Evolutionary conservation across 2,329 filamentous ascomycete species (phyloP).

Genomic region (Fusarium sororula): DNA sequence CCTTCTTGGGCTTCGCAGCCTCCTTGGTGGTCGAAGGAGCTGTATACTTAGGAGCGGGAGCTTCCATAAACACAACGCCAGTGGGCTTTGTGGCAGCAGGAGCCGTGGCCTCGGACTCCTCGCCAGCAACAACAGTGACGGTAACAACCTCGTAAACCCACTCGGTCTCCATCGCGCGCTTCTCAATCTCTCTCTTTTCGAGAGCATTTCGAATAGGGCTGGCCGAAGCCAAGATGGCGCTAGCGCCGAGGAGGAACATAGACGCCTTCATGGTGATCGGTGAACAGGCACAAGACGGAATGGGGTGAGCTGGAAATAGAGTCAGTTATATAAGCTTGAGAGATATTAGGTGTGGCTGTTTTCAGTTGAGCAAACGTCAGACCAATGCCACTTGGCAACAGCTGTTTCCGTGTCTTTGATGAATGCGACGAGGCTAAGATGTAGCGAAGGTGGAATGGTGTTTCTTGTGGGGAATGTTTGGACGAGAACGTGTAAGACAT

Average conservation of each 20-base stretch:
- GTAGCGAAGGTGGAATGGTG: conserved; percentile 27
- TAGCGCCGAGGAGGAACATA: conserved; percentile 54
- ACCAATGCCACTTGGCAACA: conserved; percentile 30
- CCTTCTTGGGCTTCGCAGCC: conserved; percentile 10
- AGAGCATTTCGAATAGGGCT: conserved; percentile 49
- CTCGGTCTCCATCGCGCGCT: conserved; percentile 53
- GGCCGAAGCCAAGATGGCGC: conserved; percentile 58
- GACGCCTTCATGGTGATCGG: conserved; percentile 61
- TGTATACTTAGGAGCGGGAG: conserved; percentile 1
- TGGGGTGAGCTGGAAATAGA: conserved; percentile 24
- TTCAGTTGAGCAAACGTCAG: conserved; percentile 16
- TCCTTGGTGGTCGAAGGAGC: conserved; percentile 12
- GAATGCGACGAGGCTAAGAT: conserved; percentile 31
- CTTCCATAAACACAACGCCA: conserved; percentile 41
- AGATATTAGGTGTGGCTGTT: conserved; percentile 27
- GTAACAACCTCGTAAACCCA: conserved; percentile 54
- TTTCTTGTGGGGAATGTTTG: conserved; percentile 37
- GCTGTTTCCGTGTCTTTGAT: conserved; percentile 29
- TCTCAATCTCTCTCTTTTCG: conserved; percentile 51
- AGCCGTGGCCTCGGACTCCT: conserved; percentile 24
- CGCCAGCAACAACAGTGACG: conserved; percentile 55
- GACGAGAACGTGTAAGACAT: conserved; percentile 33
- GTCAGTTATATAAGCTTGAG: conserved; percentile 37
- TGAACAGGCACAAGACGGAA: conserved; percentile 13
- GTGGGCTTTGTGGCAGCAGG: conserved; percentile 15